Evolutionary conservation across 2,329 filamentous ascomycete genomes (phyloP).

Genomic region (Phyllosticta citriasiana): DNA sequence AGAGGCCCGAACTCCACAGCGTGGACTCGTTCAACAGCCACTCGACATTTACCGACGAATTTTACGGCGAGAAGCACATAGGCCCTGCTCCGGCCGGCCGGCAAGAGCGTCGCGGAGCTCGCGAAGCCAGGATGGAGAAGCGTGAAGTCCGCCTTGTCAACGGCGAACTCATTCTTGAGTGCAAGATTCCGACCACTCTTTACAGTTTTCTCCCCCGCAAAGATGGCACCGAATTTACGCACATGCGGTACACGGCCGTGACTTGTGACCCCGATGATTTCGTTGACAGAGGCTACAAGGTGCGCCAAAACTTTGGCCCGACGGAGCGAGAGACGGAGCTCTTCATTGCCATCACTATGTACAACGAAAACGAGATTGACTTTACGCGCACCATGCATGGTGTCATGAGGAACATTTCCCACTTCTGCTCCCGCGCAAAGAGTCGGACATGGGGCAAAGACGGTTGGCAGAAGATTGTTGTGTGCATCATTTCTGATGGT

Average conservation of each 20-base stretch:
- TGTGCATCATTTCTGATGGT: slow-evolving; percentile 92
- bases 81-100: slow-evolving; percentile 78
- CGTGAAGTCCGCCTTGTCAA: slow-evolving; percentile 96
- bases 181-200: slow-evolving; percentile 96
- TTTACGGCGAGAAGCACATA: slow-evolving; percentile 59
- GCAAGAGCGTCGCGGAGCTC: slow-evolving; percentile 78
- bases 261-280: slow-evolving; percentile 97
- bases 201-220: slow-evolving; percentile 92
- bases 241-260: slow-evolving; percentile 98
- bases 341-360: slow-evolving; percentile 97
- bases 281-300: slow-evolving; percentile 75
- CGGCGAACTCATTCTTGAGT: slow-evolving; percentile 92
- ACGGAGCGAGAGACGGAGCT: slow-evolving; percentile 85
- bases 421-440: slow-evolving; percentile 87
- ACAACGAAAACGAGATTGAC: slow-evolving; percentile 94
- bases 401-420: slow-evolving; percentile 94
- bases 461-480: slow-evolving; percentile 98
- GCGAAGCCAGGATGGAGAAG: slow-evolving; percentile 77
- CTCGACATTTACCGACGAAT: slow-evolving; percentile 47
- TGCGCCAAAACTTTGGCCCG: slow-evolving; percentile 79
- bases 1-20: slow-evolving; percentile 48
- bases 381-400: slow-evolving; percentile 98
- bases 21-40: slow-evolving; percentile 55
- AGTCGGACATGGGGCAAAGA: slow-evolving; percentile 94
- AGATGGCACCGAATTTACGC: slow-evolving; percentile 92